These are phyloP conservation scores for Arxiozyma heterogenica DNA, from an alignment of 1,139 yeast species.

Conservation along the genomic window DNA sequence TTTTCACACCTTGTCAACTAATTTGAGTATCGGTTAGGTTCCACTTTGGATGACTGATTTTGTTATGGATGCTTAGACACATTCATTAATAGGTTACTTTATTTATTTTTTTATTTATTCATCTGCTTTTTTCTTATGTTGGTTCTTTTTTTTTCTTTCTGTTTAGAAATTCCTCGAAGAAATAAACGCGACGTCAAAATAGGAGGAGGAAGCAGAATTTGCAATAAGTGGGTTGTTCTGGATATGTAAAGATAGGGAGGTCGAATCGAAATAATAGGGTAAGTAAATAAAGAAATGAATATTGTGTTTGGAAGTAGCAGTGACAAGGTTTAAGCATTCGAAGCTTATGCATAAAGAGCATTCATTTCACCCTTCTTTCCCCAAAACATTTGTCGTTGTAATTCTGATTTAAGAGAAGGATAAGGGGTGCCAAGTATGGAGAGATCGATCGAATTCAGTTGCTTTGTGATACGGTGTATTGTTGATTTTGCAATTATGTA, in stretches of 20 bases:
- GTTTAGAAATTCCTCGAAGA: background rate
- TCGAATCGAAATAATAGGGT: too few relatives aligned
- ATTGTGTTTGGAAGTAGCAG: background rate
- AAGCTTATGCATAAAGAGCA: constrained; percentile 4
- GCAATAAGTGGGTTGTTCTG: background rate
- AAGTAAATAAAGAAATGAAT: background rate
- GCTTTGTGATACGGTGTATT: background rate
- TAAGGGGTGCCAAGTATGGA: background rate
- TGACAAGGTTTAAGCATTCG: too few relatives aligned
- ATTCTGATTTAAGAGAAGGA: constrained; percentile 11
- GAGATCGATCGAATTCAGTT: background rate
- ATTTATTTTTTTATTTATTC: too few relatives aligned
- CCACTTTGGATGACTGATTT: background rate
- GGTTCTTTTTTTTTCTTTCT: background rate
- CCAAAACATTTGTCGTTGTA: constrained; percentile 31
- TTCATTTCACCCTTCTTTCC: constrained; percentile 32
- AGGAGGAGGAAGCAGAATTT: too few relatives aligned
- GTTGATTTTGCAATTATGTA: constrained; percentile 1
- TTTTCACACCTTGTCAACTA: background rate
- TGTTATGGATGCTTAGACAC: background rate
- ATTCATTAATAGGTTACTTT: too few relatives aligned
- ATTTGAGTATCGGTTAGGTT: background rate
- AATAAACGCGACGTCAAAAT: background rate
- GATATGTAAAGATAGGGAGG: background rate
- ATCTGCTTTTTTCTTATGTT: too few relatives aligned